phyloP scores from a whole-genome alignment of 495 filamentous ascomycete species.

The Aspergillus wentii region DNA sequence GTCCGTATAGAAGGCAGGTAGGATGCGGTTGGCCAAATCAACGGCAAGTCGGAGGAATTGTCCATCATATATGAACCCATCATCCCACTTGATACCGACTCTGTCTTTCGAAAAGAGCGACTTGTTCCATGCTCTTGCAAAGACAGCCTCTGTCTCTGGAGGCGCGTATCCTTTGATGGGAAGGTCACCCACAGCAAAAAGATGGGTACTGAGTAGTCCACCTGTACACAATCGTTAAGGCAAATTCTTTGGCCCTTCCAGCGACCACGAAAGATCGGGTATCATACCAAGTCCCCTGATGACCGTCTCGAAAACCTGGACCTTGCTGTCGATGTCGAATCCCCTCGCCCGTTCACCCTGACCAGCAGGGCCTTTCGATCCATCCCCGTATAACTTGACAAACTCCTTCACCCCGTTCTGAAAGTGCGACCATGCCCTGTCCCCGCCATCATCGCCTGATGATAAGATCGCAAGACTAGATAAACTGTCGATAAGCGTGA shows the following conservation, averaged over 20 bases:
- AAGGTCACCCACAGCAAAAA: slow-evolving; percentile 85
- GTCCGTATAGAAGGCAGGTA: slow-evolving; percentile 84
- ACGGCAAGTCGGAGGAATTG: slow-evolving; percentile 81
- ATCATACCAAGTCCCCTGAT: slow-evolving; percentile 74
- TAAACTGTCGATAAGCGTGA: slow-evolving; percentile 91
- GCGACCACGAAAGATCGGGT: not conserved
- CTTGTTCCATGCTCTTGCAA: slow-evolving; percentile 37
- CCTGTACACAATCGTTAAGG: slow-evolving; percentile 29
- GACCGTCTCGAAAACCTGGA: slow-evolving; percentile 96
- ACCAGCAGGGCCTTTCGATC: slow-evolving; percentile 60
- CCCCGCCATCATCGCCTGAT: slow-evolving; percentile 53
- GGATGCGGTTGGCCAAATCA: slow-evolving; percentile 74
- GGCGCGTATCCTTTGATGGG: slow-evolving; percentile 76
- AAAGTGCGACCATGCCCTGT: slow-evolving; percentile 67
- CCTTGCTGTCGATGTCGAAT: slow-evolving; percentile 95
- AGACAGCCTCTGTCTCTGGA: slow-evolving; percentile 24
- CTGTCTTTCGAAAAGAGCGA: slow-evolving; percentile 23
- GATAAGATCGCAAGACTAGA: slow-evolving; percentile 90
- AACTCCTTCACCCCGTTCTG: slow-evolving; percentile 74
- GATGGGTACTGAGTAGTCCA: slow-evolving; percentile 84
- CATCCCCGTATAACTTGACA: slow-evolving; percentile 85
- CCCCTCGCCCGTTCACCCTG: slow-evolving; percentile 71
- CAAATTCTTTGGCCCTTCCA: not conserved
- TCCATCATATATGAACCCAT: slow-evolving; percentile 80
- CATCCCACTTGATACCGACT: slow-evolving; percentile 62